Evolutionary conservation across 768 basidiomycete genomes (phyloP).

Genomic region (Kwoniella heveanensis): DNA sequence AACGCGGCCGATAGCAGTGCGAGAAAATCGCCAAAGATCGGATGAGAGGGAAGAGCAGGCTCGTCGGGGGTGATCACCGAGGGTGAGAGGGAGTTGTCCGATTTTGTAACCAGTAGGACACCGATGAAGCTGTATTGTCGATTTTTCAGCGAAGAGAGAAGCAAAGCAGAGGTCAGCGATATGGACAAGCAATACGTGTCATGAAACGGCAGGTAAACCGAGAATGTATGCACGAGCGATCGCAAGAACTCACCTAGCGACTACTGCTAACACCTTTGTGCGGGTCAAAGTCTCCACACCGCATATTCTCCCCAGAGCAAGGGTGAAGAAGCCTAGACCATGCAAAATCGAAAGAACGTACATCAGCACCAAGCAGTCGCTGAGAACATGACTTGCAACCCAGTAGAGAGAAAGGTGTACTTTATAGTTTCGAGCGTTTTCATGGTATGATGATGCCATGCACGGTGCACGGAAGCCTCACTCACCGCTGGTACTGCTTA

Average conservation of each 20-base stretch:
- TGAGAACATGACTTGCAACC: too few relatives aligned
- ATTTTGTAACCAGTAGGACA: slow-evolving; percentile 82
- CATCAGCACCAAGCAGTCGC: slow-evolving; percentile 54
- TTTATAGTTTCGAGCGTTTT: too few relatives aligned
- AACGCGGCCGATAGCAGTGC: slow-evolving; percentile 84
- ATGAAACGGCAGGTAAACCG: too few relatives aligned
- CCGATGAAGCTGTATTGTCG: slow-evolving; percentile 74
- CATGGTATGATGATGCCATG: too few relatives aligned
- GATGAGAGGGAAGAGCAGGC: slow-evolving; percentile 50
- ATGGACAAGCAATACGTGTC: too few relatives aligned
- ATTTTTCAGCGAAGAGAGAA: too few relatives aligned
- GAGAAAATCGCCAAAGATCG: slow-evolving; percentile 74
- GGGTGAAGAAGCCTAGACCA: slow-evolving; percentile 81
- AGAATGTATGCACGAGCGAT: background rate
- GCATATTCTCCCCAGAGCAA: slow-evolving; percentile 78
- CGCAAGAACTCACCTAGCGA: slow-evolving; percentile 65
- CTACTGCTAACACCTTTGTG: slow-evolving; percentile 74
- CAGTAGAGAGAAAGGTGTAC: too few relatives aligned
- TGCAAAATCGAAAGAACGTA: background rate
- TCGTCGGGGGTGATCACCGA: slow-evolving; percentile 31
- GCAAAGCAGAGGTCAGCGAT: too few relatives aligned
- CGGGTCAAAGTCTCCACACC: slow-evolving; percentile 75
- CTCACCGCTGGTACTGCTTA: slow-evolving; percentile 86
- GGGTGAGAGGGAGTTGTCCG: slow-evolving; percentile 64
- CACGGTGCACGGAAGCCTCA: slow-evolving; percentile 70